phyloP scores from a whole-genome alignment of 108 stramenopile genomes.

The Nitzschia palea region DNA sequence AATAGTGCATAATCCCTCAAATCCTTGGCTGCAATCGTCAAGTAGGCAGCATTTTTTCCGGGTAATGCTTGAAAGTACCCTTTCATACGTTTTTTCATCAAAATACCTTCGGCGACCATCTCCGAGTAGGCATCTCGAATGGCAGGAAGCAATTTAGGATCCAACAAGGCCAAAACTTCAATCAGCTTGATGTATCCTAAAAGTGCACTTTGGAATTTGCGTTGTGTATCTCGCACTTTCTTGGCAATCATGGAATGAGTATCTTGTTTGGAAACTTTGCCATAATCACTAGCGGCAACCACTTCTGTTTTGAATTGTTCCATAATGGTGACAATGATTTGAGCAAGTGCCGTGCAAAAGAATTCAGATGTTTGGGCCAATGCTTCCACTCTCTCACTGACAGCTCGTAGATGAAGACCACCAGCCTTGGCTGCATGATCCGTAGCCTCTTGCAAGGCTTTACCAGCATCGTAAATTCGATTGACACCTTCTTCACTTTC shows the following conservation, averaged over 20 bases:
- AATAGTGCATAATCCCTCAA: conserved; percentile 68
- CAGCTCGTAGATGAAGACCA: conserved; percentile 80
- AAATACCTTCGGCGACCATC: conserved; percentile 83
- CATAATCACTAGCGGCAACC: conserved; percentile 52
- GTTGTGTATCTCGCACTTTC: conserved; percentile 84
- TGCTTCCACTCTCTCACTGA: conserved; percentile 70
- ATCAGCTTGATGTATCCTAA: conserved; percentile 87
- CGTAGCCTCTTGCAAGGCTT: conserved; percentile 73
- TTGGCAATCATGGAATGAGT: conserved; percentile 82
- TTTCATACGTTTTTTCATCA: conserved; percentile 89
- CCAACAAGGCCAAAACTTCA: conserved; percentile 77
- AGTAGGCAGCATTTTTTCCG: conserved; percentile 71
- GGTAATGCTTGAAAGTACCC: conserved; percentile 84
- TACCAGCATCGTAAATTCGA: conserved; percentile 73
- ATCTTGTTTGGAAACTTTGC: conserved; percentile 72
- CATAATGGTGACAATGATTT: conserved; percentile 87
- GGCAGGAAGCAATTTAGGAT: conserved; percentile 79
- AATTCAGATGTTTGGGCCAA: conserved; percentile 53
- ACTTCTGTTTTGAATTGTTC: conserved; percentile 79
- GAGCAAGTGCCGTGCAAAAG: conserved; percentile 77
- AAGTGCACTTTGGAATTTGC: conserved; percentile 81
- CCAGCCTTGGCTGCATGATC: conserved; percentile 78
- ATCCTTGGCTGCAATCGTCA: conserved; percentile 61
- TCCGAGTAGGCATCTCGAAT: conserved; percentile 85
- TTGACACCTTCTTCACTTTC: conserved; percentile 81